Conservation (phyloP, 305 asterid genomes). For the Solanum hybrid region DNA sequence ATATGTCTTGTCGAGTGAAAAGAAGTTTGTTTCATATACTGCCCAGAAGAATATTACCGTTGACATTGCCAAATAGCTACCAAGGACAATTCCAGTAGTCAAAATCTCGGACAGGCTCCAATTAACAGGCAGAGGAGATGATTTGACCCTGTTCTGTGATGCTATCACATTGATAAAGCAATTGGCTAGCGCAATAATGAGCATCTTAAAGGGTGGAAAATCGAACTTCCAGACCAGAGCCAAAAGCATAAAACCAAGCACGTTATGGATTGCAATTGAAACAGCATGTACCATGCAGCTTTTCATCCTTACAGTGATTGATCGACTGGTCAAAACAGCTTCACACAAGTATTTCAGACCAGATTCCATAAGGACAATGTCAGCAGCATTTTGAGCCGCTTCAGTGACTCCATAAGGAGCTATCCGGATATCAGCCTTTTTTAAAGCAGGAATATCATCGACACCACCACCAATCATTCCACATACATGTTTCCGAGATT, state of each 20-base stretch:
- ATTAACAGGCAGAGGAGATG: not conserved
- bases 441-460: slow-evolving; percentile 57
- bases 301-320: slow-evolving; percentile 59
- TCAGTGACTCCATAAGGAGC: slow-evolving; percentile 55
- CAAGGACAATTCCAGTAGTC: not conserved
- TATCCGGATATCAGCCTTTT: slow-evolving; percentile 64
- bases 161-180: not conserved
- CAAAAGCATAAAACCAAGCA: slow-evolving; percentile 21
- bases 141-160: not conserved
- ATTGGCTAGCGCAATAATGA: not conserved
- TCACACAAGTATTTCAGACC: slow-evolving; percentile 48
- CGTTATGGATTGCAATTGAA: not conserved
- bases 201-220: slow-evolving; percentile 16
- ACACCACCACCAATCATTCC: slow-evolving; percentile 70
- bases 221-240: slow-evolving; percentile 16
- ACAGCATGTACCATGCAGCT: slow-evolving; percentile 24
- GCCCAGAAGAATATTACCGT: not conserved
- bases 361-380: slow-evolving; percentile 33
- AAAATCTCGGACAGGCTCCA: not conserved
- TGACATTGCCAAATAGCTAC: not conserved
- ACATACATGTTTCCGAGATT: slow-evolving; percentile 44
- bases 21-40: not conserved
- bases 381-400: slow-evolving; percentile 56
- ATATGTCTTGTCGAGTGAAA: slow-evolving; percentile 19
- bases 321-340: slow-evolving; percentile 56